phyloP scores from a whole-genome alignment of 192 early-diverging fungal species.

The Linnemannia exigua region DNA sequence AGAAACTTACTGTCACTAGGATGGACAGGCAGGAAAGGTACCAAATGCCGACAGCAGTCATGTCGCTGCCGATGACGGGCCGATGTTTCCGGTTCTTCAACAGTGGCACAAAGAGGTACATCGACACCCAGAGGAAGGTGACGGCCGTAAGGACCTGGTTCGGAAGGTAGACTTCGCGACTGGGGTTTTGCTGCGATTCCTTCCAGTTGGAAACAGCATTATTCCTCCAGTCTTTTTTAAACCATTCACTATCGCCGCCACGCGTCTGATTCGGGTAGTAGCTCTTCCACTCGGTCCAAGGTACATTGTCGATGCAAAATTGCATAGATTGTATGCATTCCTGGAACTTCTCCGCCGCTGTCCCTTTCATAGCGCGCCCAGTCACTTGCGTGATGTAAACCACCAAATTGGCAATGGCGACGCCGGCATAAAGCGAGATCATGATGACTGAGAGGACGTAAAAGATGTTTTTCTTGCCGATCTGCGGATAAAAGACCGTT shows the following conservation, averaged over 20 bases:
- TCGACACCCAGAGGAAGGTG: slow-evolving; percentile 23
- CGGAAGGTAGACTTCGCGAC: slow-evolving; percentile 9
- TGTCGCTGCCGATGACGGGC: slow-evolving; percentile 31
- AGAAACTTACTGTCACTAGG: slow-evolving; percentile 21
- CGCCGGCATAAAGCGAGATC: slow-evolving; percentile 11
- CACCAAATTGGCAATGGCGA: slow-evolving; percentile 16
- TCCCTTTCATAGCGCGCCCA: not conserved
- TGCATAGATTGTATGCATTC: not conserved
- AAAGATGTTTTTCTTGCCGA: slow-evolving; percentile 15
- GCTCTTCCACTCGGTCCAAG: too few relatives aligned
- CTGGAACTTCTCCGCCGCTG: not conserved
- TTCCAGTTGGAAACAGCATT: not conserved
- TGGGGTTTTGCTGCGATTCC: not conserved
- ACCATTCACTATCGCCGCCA: too few relatives aligned
- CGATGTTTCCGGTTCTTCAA: slow-evolving; percentile 20
- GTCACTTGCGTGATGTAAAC: slow-evolving; percentile 13
- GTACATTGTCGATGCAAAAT: not conserved
- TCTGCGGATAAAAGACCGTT: slow-evolving; percentile 44
- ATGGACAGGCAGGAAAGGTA: slow-evolving; percentile 27
- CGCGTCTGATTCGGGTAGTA: too few relatives aligned
- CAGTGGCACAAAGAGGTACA: slow-evolving; percentile 48
- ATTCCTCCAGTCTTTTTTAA: too few relatives aligned
- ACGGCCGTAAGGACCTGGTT: slow-evolving; percentile 33
- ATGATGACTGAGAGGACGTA: slow-evolving; percentile 26
- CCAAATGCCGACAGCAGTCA: slow-evolving; percentile 47